phyloP scores from a whole-genome alignment of 1,284 basidiomycete species.

The Cystobasidium slooffiae region DNA sequence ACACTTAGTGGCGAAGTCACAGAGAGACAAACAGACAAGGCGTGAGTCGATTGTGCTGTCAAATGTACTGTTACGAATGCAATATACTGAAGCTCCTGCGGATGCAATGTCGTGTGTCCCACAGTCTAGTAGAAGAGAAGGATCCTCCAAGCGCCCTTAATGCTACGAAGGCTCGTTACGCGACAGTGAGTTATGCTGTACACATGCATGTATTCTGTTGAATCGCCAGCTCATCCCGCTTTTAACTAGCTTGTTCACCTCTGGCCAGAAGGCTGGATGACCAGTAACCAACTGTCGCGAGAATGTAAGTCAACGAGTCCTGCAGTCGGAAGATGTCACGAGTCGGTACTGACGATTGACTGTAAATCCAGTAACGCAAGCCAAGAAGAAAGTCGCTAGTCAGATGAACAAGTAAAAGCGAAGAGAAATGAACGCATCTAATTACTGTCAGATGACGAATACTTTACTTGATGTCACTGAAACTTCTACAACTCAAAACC shows the following conservation, averaged over 20 bases:
- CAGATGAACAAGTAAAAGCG: constrained; percentile 5
- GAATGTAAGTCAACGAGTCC: constrained; percentile 47
- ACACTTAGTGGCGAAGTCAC: constrained; percentile 47
- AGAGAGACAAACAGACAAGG: constrained; percentile 49
- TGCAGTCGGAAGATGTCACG: background rate
- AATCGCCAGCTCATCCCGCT: background rate
- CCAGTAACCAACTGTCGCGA: constrained; percentile 51
- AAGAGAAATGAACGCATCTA: background rate
- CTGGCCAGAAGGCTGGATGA: constrained; percentile 48
- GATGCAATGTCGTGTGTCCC: too few species aligned
- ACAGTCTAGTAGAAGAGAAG: constrained; percentile 48
- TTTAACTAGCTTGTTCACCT: constrained; percentile 45
- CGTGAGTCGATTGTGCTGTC: constrained; percentile 44
- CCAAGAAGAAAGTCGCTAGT: constrained; percentile 40
- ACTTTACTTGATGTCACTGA: too few species aligned
- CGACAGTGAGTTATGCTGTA: constrained; percentile 38
- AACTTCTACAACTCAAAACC: too few species aligned
- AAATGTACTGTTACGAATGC: too few species aligned
- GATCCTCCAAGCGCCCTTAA: constrained; percentile 46
- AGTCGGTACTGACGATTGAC: background rate
- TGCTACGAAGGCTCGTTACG: constrained; percentile 48
- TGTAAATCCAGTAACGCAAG: constrained; percentile 33
- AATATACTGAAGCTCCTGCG: too few species aligned
- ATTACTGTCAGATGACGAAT: too few species aligned
- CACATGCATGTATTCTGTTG: background rate